Base-by-base conservation (phyloP, 768 basidiomycete species). In the Goffeauzyma gilvescens region DNA sequence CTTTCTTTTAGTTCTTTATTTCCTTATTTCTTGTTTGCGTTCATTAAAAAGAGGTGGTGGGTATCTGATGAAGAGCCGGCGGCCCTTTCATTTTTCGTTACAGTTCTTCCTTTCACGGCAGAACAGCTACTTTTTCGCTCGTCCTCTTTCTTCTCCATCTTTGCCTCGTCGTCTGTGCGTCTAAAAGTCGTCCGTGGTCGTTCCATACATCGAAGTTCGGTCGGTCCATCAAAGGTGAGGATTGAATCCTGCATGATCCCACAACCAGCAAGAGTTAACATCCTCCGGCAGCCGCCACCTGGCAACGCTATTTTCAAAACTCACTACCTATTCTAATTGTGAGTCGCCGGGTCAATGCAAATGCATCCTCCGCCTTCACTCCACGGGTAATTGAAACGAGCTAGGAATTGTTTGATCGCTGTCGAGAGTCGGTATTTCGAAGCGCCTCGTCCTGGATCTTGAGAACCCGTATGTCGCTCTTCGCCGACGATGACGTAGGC, bases 321-420 rank as follows among this genome's bases (percentile, higher is more conserved):
- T n/a, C n/a, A n/a, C n/a, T n/a, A n/a, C n/a, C n/a, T n/a, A 27
- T 24, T 21, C 43, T 24, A 49, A 21, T 38, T 28, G 52, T 89
- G 85, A 22, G 81, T 85, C 50, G 83, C 67, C 18, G 79, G 67
- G 63, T 95, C 89, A 37, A 93, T 75, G 61, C 81, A 87, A 42
- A 93, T 74, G 38, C 85, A 75, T 2, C 89, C 89, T 55, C 83
- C 83, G 6, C 78, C 74, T 61, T 93, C 89, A 62, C 72, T 80
- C 89, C 87, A 93, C 14, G 89, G 82, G 67, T 89, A 95, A 44
- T 83, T 82, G 84, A 85, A 95, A 42, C 80, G 75, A 53, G 86
- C 81, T 34, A 95, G 65, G 79, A 80, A 90, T 55, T 86, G 82
- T 47, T 82, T 78, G 32, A 93, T 78, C 8, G 81, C 83, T 2